phyloP scores from a whole-genome alignment of 2,329 filamentous ascomycete genomes.

The Fusarium beomiforme region DNA sequence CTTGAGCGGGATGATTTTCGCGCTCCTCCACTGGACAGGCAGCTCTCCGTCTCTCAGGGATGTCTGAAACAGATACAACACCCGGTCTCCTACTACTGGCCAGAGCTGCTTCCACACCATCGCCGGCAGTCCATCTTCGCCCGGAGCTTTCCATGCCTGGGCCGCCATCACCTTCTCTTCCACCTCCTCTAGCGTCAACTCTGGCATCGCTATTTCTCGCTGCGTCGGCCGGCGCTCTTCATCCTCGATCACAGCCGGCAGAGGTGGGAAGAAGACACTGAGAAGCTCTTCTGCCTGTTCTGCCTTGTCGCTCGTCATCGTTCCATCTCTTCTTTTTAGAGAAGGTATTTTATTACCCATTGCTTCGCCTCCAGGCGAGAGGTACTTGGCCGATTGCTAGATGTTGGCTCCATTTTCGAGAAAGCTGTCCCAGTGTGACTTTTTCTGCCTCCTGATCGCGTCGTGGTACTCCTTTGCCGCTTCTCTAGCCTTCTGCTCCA shows the following conservation, averaged over 20 bases:
- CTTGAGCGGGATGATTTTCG: slow-evolving; percentile 44
- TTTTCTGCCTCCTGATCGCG: too few species aligned
- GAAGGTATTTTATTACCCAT: too few species aligned
- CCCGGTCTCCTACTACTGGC: slow-evolving; percentile 1
- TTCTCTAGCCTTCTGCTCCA: too few species aligned
- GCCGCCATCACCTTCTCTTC: slow-evolving; percentile 24
- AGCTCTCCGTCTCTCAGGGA: neutral
- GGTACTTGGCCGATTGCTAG: too few species aligned
- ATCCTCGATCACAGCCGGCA: slow-evolving; percentile 4
- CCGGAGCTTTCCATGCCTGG: too few species aligned
- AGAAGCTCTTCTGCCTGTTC: slow-evolving; percentile 2
- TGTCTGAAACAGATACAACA: neutral
- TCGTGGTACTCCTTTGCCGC: too few species aligned
- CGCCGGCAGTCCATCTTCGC: too few species aligned
- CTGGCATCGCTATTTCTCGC: slow-evolving; percentile 16
- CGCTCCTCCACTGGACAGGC: neutral
- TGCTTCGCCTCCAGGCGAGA: too few species aligned
- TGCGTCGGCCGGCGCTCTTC: neutral
- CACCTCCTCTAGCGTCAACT: neutral
- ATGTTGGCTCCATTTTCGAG: too few species aligned
- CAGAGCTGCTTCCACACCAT: too few species aligned
- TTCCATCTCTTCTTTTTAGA: too few species aligned
- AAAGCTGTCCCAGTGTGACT: too few species aligned
- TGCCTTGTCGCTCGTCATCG: neutral
- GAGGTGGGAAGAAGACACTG: slow-evolving; percentile 14